These are phyloP conservation scores for Microdochium trichocladiopsis DNA, from an alignment of 2,329 filamentous ascomycete species.

Conservation along the genomic window DNA sequence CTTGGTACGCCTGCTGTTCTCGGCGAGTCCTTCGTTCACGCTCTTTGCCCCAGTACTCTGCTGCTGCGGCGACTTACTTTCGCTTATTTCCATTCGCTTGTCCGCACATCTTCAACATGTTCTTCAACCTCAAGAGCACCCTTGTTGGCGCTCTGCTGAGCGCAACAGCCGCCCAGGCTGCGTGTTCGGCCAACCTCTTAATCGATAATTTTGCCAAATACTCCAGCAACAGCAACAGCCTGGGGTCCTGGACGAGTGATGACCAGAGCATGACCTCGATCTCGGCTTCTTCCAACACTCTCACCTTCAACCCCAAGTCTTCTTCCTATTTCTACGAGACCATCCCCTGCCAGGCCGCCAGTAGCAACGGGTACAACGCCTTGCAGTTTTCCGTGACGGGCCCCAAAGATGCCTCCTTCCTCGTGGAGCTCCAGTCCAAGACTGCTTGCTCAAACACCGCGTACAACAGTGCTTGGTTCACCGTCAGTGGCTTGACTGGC, in stretches of 20 bases:
- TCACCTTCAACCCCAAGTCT: constrained; percentile 1
- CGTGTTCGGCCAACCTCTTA: background rate
- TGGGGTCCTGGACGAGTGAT: background rate
- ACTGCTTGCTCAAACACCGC: background rate
- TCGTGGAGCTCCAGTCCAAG: constrained; percentile 2
- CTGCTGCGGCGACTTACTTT: background rate
- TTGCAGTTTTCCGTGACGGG: constrained; percentile 2
- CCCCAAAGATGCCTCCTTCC: background rate
- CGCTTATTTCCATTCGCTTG: background rate
- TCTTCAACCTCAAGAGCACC: background rate
- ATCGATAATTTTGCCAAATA: background rate
- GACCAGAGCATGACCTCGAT: constrained; percentile 3
- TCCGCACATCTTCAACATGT: background rate
- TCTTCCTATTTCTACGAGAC: constrained; percentile 2
- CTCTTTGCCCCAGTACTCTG: background rate
- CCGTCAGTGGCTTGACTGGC: constrained; percentile 1
- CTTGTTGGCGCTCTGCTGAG: background rate
- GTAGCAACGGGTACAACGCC: background rate
- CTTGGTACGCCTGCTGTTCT: background rate
- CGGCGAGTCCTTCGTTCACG: background rate
- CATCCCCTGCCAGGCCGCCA: background rate
- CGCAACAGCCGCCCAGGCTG: background rate
- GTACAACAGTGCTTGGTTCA: background rate
- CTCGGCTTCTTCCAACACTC: constrained; percentile 7
- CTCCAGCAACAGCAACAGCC: background rate